Base-by-base conservation (phyloP, 768 basidiomycete species). In the Strobilomyces confusus region DNA sequence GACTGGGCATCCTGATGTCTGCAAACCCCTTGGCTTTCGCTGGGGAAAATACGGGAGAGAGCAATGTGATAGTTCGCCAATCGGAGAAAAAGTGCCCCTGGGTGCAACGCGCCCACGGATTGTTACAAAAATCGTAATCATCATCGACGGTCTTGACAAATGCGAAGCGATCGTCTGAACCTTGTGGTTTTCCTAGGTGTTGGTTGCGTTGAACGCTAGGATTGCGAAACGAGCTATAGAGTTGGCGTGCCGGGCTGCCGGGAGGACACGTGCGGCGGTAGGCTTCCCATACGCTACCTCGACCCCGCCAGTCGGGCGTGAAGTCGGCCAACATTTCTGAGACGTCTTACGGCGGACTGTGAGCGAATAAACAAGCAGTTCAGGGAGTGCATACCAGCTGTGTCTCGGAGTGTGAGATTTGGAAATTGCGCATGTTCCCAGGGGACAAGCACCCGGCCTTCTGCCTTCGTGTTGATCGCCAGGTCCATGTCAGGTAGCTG, bases 51-150 rank as follows among this genome's bases (percentile, higher is more conserved):
- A 99, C 82, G 8, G 97, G 97, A 69, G 91, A 95, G n/a, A 95
- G 76, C 1, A 82, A 81, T 12, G 89, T 81, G 52, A 98, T 85
- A 0, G 87, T 89, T 19, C 95, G 77, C 90, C 92, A 97, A 70
- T 99, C 95, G 17, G 91, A 92, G 80, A 97, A 98, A 71, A 97
- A 98, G 70, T 93, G 94, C 11, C 95, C 94, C 66, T 98, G 97
- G 25, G 80, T 78, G 63, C 89, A 85, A 59, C 87, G 93, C n/a
- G 88, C 85, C 72, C 90, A 87, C 0, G 95, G 94, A 30, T 82
- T 75, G 29, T 73, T 63, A 70, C 97, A 99, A 64, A 89, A 94
- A 63, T 95, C 84, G 57, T 82, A 78, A 5, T 75, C 74, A 48
- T 82, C 76, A 17, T 89, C 83, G 11, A 85, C 84, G 2, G 71